Conservation (phyloP, 2,329 filamentous ascomycete genomes). For the Calonectria multiphialidica region DNA sequence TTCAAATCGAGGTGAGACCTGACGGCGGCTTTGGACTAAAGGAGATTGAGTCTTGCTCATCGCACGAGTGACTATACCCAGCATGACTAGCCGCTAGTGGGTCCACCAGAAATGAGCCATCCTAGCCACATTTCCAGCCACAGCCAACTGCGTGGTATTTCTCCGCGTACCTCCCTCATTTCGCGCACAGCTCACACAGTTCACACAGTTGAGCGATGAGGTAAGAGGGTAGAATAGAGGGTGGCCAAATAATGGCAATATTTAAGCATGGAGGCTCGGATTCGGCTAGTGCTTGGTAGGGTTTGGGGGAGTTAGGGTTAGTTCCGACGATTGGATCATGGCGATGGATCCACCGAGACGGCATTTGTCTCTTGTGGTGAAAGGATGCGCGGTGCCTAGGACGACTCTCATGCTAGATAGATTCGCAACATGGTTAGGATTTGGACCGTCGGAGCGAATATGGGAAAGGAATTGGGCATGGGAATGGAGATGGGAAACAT, state of each 20-base stretch:
- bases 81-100: background rate
- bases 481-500: conserved; percentile 11
- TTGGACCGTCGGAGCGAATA: conserved; percentile 2
- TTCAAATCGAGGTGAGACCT: conserved; percentile 1
- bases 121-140: conserved; percentile 1
- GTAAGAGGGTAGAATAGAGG: too few species aligned
- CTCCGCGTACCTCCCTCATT: background rate
- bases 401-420: background rate
- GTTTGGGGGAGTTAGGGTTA: background rate
- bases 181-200: background rate
- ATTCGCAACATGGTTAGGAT: conserved; percentile 1
- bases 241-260: background rate
- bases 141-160: background rate
- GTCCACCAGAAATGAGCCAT: background rate
- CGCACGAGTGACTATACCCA: background rate
- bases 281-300: background rate
- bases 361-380: background rate
- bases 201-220: background rate
- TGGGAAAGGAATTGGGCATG: conserved; percentile 3
- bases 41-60: background rate
- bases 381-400: background rate
- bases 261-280: background rate
- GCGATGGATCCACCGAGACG: background rate
- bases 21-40: background rate
- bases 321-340: background rate